Evolutionary conservation across 2,329 filamentous ascomycete species (phyloP), one percentile per base, ranked within the genome.

Genomic region (Tolypocladium inflatum): DNA sequence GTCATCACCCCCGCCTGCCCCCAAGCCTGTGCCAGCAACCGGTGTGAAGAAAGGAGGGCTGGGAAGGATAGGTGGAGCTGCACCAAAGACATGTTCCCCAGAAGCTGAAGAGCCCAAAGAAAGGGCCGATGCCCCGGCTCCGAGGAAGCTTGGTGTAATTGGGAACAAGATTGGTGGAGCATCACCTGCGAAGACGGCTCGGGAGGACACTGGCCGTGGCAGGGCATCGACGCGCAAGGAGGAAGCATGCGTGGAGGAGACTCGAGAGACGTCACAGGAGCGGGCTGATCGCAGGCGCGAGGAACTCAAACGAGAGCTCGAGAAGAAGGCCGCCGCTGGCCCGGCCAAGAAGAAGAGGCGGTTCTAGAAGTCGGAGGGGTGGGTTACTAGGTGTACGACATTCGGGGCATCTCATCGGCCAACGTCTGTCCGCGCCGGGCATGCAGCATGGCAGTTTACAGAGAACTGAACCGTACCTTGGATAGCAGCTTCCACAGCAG

Each of bases 301-400:
- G n/a, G 79, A 83, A 62, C 67, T 82, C 35, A 76, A 79, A 57
- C 73, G 70, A 58, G 78, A 83, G 41, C 67, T 82, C 17, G 76
- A 81, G 61, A 76, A 67, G 59, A 80, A 79, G 64, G 75, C 75
- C 3, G 73, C 77, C 0, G 75, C 74, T 21, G 77, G 76, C 1
- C 81, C 81, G 5, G 73, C 71, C 8, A 81, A 78, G 67, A 84
- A 84, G 72, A 84, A 82, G 69, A 73, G 81, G 50, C 79, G 74
- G 55, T 84, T 84, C 60, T 84, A 66, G 60, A 23, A 13, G 33
- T 8, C 9, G 13, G 23, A 7, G 8, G 26, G 3, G 11, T 7
- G 43, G 21, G 11, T 50, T 19, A 19, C 26, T 17, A 9, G 45
- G 23, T 30, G 13, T 30, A 48, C 23, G 15, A 26, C 23, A 19